phyloP scores from a whole-genome alignment of 352 stramenopile species.

The Pythium myriotylum region DNA sequence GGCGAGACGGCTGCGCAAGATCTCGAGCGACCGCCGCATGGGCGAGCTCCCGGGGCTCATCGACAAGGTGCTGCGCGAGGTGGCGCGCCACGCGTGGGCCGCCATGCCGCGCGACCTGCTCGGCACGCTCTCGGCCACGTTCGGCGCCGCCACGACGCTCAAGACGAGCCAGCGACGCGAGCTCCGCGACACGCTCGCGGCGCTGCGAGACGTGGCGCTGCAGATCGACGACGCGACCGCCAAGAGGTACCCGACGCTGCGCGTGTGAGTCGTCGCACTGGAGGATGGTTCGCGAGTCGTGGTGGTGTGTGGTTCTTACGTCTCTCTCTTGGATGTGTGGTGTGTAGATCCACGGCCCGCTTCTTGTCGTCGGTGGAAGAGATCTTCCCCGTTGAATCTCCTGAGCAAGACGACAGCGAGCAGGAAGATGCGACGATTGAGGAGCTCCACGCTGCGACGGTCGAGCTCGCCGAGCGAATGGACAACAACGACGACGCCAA shows the following conservation, averaged over 20 bases:
- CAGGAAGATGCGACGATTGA: constrained; percentile 1
- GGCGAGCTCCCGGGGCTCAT: constrained; percentile 16
- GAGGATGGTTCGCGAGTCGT: too few relatives aligned
- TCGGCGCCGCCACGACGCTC: constrained; percentile 11
- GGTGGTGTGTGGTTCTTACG: too few relatives aligned
- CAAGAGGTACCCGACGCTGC: constrained; percentile 12
- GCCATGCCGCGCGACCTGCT: constrained; percentile 14
- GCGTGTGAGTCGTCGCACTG: neutral
- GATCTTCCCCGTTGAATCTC: neutral
- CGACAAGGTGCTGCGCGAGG: neutral
- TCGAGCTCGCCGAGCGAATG: neutral
- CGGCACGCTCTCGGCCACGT: constrained; percentile 15
- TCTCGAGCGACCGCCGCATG: constrained; percentile 16
- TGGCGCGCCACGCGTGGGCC: constrained; percentile 8
- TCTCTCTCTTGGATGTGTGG: too few relatives aligned
- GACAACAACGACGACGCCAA: constrained; percentile 1
- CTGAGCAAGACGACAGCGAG: neutral
- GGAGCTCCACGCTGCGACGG: constrained; percentile 6
- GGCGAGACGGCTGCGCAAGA: constrained; percentile 16
- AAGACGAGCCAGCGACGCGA: constrained; percentile 5
- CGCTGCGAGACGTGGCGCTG: neutral
- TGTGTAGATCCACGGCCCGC: constrained; percentile 11
- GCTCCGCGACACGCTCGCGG: neutral
- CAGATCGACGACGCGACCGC: constrained; percentile 12
- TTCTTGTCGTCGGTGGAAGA: constrained; percentile 17